Evolutionary conservation across 2,329 filamentous ascomycete genomes (phyloP), one percentile per base, ranked within the genome.

Genomic region (Aplosporella prunicola): DNA sequence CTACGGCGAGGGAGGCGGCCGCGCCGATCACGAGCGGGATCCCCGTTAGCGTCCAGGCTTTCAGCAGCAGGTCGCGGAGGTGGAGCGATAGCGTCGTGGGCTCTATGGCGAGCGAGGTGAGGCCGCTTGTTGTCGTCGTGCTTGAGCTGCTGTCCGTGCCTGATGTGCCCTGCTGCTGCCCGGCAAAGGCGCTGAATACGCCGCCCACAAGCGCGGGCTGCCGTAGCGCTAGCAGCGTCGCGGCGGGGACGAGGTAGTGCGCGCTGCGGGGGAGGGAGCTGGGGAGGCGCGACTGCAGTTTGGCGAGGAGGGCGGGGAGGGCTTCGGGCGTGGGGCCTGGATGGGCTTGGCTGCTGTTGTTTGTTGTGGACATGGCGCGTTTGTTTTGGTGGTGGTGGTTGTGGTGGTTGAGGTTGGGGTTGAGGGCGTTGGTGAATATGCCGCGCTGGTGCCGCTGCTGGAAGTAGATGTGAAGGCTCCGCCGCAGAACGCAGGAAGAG

Each of bases 1-100:
- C 36, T 6, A 10, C 16, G 18, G 28, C 30, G 13, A 39, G 36
- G 0, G 36, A 39, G 5, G 29, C 17, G 9, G 28, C 36, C 29
- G 36, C 36, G 5, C 29, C 33, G 29, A 39, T 26, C 14, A 39
- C 36, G 9, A 33, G 36, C 13, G 36, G 36, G 24, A 39, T 39
- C 23, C 36, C 36, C 14, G 27, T 39, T 14, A 39, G 29, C 3
- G 36, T 39, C 36, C 36, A 39, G 9, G 32, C 28, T 16, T 39
- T 39, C 9, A 39, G 36, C 2, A 39, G 36, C 22, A 33, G 15
- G 24, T 39, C 36, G 29, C 36, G 36, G n/a, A 39, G 36, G 16
- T 39, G 36, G 15, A 39, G 36, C 16, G 36, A 39, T 16, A 39
- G 22, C 17, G 24, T 18, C 9, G 24, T 24, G 23, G 24, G 15